phyloP scores from a whole-genome alignment of 129 eudicot genomes.

The Flaveria linearis region DNA sequence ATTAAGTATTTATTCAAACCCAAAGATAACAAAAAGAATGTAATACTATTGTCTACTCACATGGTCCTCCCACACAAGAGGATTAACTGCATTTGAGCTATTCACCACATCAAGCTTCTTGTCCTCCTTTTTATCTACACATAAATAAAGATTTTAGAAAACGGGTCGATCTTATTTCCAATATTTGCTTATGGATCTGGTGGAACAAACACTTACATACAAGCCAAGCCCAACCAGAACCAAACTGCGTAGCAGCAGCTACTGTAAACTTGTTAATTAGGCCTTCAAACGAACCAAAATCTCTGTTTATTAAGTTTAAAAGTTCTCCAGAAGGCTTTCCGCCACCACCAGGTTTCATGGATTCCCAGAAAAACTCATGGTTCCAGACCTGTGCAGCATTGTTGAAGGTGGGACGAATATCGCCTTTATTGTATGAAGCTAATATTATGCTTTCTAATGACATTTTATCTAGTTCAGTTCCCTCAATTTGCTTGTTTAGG shows the following conservation, averaged over 20 bases:
- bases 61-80: conserved; percentile 90
- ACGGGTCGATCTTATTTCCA: conserved; percentile 6
- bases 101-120: conserved; percentile 88
- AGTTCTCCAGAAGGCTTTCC: conserved; percentile 92
- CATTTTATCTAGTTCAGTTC: conserved; percentile 72
- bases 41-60: conserved; percentile 46
- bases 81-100: conserved; percentile 95
- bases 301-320: conserved; percentile 65
- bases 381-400: conserved; percentile 99
- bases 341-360: conserved; percentile 96
- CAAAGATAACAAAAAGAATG: not conserved
- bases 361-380: conserved; percentile 97
- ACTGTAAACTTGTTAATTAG: conserved; percentile 66
- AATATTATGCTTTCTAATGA: conserved; percentile 68
- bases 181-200: not conserved
- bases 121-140: conserved; percentile 87
- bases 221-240: conserved; percentile 99
- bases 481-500: conserved; percentile 91
- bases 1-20: not conserved
- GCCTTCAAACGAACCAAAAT: conserved; percentile 88
- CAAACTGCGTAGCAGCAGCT: conserved; percentile 90
- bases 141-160: conserved; percentile 3
- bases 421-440: conserved; percentile 74
- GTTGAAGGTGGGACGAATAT: conserved; percentile 74
- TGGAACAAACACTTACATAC: conserved; percentile 56